Conservation (phyloP, 140 eudicot genomes). For the Flaveria floridana region DNA sequence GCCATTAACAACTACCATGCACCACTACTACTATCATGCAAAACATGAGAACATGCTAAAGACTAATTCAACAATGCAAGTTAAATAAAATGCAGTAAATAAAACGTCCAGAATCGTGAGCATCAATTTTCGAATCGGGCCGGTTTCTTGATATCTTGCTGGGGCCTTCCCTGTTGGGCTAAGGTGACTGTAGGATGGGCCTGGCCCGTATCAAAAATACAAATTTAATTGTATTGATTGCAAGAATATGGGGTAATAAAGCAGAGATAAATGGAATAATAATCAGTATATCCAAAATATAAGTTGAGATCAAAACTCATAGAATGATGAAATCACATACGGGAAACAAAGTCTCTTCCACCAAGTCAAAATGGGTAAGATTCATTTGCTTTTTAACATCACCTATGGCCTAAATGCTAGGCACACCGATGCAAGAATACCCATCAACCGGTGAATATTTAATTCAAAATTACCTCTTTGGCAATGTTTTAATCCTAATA, state of each 20-base stretch:
- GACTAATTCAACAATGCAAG: too few relatives aligned
- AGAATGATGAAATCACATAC: constrained; percentile 49
- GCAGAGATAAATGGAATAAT: neutral
- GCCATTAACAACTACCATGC: too few relatives aligned
- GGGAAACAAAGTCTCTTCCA: constrained; percentile 54
- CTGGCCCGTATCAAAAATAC: neutral
- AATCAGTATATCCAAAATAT: neutral
- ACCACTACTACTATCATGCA: too few relatives aligned
- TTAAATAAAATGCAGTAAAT: too few relatives aligned
- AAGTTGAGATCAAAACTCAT: neutral
- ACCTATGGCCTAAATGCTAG: constrained; percentile 18
- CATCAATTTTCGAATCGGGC: too few relatives aligned
- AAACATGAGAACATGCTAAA: too few relatives aligned
- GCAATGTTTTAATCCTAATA: neutral
- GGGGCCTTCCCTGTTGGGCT: too few relatives aligned
- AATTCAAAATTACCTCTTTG: neutral
- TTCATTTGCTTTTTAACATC: constrained; percentile 17
- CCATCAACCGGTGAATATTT: constrained; percentile 20
- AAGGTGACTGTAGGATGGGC: too few relatives aligned
- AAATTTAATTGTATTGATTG: constrained; percentile 4
- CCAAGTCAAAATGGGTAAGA: constrained; percentile 20
- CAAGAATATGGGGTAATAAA: neutral
- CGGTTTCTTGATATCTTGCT: too few relatives aligned
- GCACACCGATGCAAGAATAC: constrained; percentile 16
- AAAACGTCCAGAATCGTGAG: too few relatives aligned